Evolutionary conservation across 352 stramenopile species (phyloP).

Genomic region (Blastocystis sp.): DNA sequence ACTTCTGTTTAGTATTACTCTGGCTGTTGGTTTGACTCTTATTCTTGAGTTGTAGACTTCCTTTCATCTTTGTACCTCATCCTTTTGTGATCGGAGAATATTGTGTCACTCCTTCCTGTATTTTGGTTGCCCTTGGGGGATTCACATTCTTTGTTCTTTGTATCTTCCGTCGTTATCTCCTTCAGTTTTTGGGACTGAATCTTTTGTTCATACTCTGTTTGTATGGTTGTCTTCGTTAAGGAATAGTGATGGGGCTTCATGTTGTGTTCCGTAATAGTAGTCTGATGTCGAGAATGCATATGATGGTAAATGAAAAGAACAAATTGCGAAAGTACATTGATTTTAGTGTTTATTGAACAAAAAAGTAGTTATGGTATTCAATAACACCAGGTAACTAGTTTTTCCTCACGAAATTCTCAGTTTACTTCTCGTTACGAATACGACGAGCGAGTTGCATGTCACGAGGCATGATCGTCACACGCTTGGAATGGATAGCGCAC

Average conservation of each 20-base stretch:
- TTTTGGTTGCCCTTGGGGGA: background rate
- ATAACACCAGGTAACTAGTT: background rate
- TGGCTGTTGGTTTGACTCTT: background rate
- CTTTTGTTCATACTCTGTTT: conserved; percentile 5
- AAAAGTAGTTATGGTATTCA: background rate
- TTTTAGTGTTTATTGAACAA: background rate
- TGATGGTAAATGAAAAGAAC: conserved; percentile 34
- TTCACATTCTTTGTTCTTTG: background rate
- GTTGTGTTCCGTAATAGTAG: background rate
- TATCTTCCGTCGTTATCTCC: background rate
- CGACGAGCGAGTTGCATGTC: conserved; percentile 77
- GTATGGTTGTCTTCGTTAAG: background rate
- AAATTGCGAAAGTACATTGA: conserved; percentile 10
- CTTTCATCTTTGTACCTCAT: background rate
- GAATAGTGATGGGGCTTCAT: conserved; percentile 14
- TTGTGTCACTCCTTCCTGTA: background rate
- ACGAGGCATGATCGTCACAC: too few relatives aligned
- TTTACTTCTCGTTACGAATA: conserved; percentile 59
- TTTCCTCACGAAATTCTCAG: background rate
- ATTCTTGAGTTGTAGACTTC: background rate
- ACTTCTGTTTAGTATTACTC: background rate
- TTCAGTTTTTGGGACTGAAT: background rate
- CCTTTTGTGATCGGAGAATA: background rate
- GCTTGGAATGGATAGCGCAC: conserved; percentile 83
- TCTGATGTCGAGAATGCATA: conserved; percentile 3